phyloP scores from a whole-genome alignment of 495 filamentous ascomycete genomes.

The Hypoxylon intermedium region DNA sequence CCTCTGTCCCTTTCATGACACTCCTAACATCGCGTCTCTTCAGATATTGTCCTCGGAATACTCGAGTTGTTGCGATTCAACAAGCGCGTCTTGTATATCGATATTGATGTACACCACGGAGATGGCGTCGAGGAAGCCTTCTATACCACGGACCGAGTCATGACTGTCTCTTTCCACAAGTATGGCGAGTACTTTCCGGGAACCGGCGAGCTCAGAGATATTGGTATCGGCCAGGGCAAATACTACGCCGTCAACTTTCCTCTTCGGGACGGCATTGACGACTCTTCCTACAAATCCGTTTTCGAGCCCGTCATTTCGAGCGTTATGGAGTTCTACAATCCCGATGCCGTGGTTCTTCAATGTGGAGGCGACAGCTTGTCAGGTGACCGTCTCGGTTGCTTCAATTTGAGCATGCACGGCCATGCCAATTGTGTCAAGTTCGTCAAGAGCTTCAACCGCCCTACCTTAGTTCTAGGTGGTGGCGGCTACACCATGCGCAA shows the following conservation, averaged over 20 bases:
- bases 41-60: conserved; percentile 96
- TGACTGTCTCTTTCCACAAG: conserved; percentile 98
- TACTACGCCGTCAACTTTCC: conserved; percentile 97
- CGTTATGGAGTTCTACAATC: conserved; percentile 96
- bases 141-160: conserved; percentile 95
- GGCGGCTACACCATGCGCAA: conserved; percentile 99
- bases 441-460: conserved; percentile 89
- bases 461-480: conserved; percentile 89
- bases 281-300: conserved; percentile 87
- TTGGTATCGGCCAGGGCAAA: conserved; percentile 91
- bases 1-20: not conserved
- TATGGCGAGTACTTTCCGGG: conserved; percentile 99
- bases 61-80: conserved; percentile 94
- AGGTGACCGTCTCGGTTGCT: conserved; percentile 93
- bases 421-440: conserved; percentile 98
- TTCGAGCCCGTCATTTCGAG: conserved; percentile 93
- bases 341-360: conserved; percentile 94
- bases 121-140: conserved; percentile 99
- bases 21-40: not conserved
- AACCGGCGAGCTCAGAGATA: conserved; percentile 93
- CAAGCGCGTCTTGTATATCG: conserved; percentile 92
- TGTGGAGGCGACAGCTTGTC: conserved; percentile 96
- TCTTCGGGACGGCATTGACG: conserved; percentile 93
- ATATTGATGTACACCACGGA: conserved; percentile 98
- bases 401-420: conserved; percentile 96